Base-by-base conservation (phyloP, 805 yeast genomes). In the Metschnikowia henanensis region DNA sequence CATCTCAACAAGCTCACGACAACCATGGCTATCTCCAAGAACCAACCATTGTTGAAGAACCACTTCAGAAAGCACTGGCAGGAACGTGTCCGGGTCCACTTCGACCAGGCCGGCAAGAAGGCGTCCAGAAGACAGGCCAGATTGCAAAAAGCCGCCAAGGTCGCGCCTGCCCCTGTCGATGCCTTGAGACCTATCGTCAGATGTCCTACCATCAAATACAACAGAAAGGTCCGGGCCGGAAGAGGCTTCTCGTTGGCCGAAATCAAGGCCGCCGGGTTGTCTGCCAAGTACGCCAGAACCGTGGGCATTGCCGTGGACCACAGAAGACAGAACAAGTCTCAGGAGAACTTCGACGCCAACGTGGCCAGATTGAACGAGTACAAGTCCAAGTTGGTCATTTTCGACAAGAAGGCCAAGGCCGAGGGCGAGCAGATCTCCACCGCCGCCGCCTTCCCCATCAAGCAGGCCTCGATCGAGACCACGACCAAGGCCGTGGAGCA, bases 61-160 rank as follows among this genome's bases (percentile, higher is more conserved):
- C 99, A 94, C 83, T 92, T 92, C 96, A 87, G 97, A 84, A 92
- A 92, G 88, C 92, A 92, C 96, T 94, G 99, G 99, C 98, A 94
- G 81, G 96, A 89, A 79, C 88, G 98, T 73, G 99, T 94, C 83
- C 88, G 82, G 76, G 97, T 89, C 68, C 99, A 95, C 90, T 87
- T 94, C 73, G 97, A 94, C 92, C 99, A 94, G 83, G 97, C 99
- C 71, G 99, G 99, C 76, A 90, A 92, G 85, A 94, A 94, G 85
- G 90, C 79, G 69, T 84, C 95, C 59, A 90, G 99, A 85, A 87
- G 99, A 81, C 80, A 78, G 61, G 86, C 96, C 61, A 89, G 99
- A 80, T 85, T 87, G 71, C 66, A 84, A 65, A 91, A 87, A 81
- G 96, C 97, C 65, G 96, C 97, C 65, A 79, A 79, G 72, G 76